Percentiles rank a stretch among this genome's conserved stretches.
Conservation (phyloP, 1,139 yeast genomes). For the Pneumocystis wakefieldiae region DNA sequence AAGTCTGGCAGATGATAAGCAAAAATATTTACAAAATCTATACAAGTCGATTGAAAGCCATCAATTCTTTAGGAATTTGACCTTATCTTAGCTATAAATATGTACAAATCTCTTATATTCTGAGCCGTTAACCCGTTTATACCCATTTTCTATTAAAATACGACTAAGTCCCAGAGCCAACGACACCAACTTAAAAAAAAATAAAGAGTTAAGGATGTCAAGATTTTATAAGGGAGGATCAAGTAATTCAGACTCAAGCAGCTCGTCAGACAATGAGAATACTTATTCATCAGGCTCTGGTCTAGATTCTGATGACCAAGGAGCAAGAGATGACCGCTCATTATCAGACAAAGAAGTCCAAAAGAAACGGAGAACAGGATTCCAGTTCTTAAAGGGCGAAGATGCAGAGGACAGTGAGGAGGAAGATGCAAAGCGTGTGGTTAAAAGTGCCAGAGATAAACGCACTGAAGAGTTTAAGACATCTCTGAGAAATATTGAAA, state of each 20-base stretch:
- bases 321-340: slow-evolving; percentile 7
- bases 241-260: slow-evolving; percentile 31
- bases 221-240: slow-evolving; percentile 59
- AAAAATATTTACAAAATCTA: too few species aligned
- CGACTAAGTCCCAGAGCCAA: too few species aligned
- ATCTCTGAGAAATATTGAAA: slow-evolving; percentile 52
- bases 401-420: slow-evolving; percentile 39
- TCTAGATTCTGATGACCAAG: slow-evolving; percentile 10
- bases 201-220: slow-evolving; percentile 34
- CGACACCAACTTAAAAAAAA: slow-evolving; percentile 1
- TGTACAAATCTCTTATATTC: too few species aligned
- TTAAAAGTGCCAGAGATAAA: slow-evolving; percentile 87
- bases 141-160: too few species aligned
- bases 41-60: too few species aligned
- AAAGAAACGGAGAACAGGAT: slow-evolving; percentile 24
- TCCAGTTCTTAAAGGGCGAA: slow-evolving; percentile 21
- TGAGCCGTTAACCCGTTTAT: too few species aligned
- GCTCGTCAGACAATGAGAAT: slow-evolving; percentile 39
- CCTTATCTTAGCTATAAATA: too few species aligned
- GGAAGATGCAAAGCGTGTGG: slow-evolving; percentile 64
- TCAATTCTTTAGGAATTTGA: too few species aligned
- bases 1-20: too few species aligned
- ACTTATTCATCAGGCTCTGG: slow-evolving; percentile 27
- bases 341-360: slow-evolving; percentile 13
- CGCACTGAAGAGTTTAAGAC: slow-evolving; percentile 71